phyloP scores from a whole-genome alignment of 2,329 filamentous ascomycete genomes.

The Ceratocystis colombiana region DNA sequence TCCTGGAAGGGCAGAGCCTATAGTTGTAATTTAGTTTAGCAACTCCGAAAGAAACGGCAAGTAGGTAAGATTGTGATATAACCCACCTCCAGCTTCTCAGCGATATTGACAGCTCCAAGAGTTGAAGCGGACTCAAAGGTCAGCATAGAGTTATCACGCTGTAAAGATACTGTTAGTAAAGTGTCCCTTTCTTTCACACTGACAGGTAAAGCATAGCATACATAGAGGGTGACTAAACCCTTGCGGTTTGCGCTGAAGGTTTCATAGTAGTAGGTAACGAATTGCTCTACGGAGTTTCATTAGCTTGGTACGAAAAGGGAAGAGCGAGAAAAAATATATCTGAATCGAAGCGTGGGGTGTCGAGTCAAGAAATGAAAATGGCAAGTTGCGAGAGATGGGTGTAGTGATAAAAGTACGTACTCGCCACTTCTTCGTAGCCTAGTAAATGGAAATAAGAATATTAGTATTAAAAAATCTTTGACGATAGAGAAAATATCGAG shows the following conservation, averaged over 20 bases:
- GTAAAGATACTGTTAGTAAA: slow-evolving; percentile 24
- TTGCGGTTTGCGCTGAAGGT: slow-evolving; percentile 68
- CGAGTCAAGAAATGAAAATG: background rate
- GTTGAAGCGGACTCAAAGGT: slow-evolving; percentile 71
- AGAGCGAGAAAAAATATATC: background rate
- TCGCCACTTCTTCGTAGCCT: slow-evolving; percentile 41
- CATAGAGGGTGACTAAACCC: slow-evolving; percentile 63
- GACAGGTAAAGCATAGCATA: slow-evolving; percentile 44
- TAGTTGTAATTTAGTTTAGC: slow-evolving; percentile 21
- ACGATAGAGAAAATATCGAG: too few relatives aligned
- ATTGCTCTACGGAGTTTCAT: slow-evolving; percentile 53
- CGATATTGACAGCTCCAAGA: slow-evolving; percentile 55
- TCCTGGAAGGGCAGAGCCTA: slow-evolving; percentile 71
- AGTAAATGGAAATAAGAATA: slow-evolving; percentile 22
- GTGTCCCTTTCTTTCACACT: background rate
- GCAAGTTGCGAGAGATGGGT: slow-evolving; percentile 3
- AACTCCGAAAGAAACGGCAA: slow-evolving; percentile 9
- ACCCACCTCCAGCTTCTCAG: slow-evolving; percentile 71
- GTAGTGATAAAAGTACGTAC: slow-evolving; percentile 33
- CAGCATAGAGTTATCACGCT: slow-evolving; percentile 81
- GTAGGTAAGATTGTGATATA: slow-evolving; percentile 18
- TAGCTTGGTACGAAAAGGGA: background rate
- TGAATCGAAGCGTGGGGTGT: background rate
- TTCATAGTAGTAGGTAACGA: slow-evolving; percentile 83
- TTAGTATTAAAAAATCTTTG: background rate